Evolutionary conservation across 1,284 basidiomycete genomes (phyloP).

Genomic region (Phaffia rhodozyma): DNA sequence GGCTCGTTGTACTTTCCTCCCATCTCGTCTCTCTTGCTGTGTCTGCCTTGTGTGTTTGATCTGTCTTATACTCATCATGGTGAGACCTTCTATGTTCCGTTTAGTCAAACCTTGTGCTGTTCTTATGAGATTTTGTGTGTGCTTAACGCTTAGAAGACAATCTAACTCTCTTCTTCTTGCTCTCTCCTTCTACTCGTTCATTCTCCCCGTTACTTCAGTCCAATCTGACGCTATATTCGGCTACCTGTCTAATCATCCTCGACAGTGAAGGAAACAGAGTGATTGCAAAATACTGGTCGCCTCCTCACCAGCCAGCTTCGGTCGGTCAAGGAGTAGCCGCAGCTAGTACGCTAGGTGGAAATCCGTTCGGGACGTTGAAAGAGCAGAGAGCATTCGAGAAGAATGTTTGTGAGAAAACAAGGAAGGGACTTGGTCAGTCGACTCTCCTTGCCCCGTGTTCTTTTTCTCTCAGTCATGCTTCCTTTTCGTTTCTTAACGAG

Average conservation of each 20-base stretch:
- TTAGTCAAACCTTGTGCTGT: too few relatives aligned
- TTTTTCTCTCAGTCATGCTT: neutral
- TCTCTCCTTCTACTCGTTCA: neutral
- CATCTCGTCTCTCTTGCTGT: too few relatives aligned
- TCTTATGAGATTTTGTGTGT: too few relatives aligned
- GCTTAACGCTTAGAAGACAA: too few relatives aligned
- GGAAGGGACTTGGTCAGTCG: slow-evolving; percentile 68
- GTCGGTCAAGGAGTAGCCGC: slow-evolving; percentile 15
- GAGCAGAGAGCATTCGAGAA: slow-evolving; percentile 95
- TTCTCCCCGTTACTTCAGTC: slow-evolving; percentile 29
- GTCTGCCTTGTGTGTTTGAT: too few relatives aligned
- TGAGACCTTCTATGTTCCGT: too few relatives aligned
- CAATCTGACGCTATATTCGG: slow-evolving; percentile 76
- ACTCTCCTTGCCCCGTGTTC: neutral
- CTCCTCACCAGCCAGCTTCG: slow-evolving; percentile 38
- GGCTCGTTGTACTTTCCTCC: too few relatives aligned
- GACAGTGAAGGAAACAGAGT: slow-evolving; percentile 91
- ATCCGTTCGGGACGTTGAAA: slow-evolving; percentile 61
- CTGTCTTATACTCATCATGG: too few relatives aligned
- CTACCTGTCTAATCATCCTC: slow-evolving; percentile 78
- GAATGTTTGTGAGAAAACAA: slow-evolving; percentile 87
- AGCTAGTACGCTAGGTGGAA: slow-evolving; percentile 30
- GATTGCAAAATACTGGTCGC: slow-evolving; percentile 81
- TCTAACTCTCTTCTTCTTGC: too few relatives aligned
- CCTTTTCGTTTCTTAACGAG: neutral